phyloP scores from a whole-genome alignment of 1,284 basidiomycete genomes.

The Tausonia pullulans region DNA sequence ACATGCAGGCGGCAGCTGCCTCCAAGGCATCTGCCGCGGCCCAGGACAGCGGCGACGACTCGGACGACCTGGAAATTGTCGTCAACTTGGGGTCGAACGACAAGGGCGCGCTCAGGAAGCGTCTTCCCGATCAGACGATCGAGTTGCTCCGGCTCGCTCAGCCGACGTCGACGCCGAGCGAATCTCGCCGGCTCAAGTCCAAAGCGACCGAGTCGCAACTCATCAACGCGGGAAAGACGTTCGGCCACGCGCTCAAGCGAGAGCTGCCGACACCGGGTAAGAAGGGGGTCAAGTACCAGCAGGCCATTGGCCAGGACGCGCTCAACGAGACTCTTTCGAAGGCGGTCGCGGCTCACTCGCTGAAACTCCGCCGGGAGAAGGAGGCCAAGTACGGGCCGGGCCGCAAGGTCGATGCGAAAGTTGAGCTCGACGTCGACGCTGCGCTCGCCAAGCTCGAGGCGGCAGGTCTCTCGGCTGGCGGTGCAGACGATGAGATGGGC shows the following conservation, averaged over 20 bases:
- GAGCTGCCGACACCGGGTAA: not conserved
- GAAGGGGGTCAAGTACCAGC: not conserved
- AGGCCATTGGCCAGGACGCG: not conserved
- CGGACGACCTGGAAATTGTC: too few relatives aligned
- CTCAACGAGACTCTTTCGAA: not conserved
- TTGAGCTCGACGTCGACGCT: not conserved
- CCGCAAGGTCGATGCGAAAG: not conserved
- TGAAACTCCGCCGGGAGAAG: not conserved
- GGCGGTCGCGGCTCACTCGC: not conserved
- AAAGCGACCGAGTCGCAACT: constrained; percentile 6
- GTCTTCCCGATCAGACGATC: too few relatives aligned
- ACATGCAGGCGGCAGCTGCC: too few relatives aligned
- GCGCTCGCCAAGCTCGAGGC: too few relatives aligned
- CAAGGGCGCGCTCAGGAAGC: too few relatives aligned
- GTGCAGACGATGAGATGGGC: not conserved
- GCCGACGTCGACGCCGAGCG: too few relatives aligned
- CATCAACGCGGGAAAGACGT: not conserved
- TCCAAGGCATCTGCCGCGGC: too few relatives aligned
- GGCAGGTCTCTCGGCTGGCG: too few relatives aligned
- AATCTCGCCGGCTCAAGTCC: too few relatives aligned
- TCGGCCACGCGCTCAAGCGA: not conserved
- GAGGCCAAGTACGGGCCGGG: constrained; percentile 6
- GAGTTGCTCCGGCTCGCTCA: too few relatives aligned
- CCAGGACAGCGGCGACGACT: too few relatives aligned
- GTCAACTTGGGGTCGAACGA: too few relatives aligned